Conservation (phyloP, 257 asterid genomes). For the Ocimum tenuiflorum region DNA sequence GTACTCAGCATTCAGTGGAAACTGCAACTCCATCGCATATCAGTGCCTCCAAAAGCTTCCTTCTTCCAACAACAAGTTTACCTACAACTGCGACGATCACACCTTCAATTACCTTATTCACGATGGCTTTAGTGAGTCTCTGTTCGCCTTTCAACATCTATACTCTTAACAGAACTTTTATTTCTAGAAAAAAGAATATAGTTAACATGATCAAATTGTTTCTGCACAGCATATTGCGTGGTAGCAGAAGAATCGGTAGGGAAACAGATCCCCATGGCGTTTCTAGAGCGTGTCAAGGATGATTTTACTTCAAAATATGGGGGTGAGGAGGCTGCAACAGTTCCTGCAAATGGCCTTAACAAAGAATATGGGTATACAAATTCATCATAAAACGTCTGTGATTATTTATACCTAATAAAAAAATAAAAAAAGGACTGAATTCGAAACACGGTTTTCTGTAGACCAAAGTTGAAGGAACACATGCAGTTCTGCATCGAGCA, state of each 20-base stretch:
- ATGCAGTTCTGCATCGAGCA: constrained; percentile 26
- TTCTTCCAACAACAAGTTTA: constrained; percentile 20
- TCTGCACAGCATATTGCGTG: constrained; percentile 24
- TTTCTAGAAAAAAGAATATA: no score
- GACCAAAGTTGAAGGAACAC: constrained; percentile 26
- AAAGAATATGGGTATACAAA: constrained; percentile 27
- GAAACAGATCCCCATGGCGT: constrained; percentile 25
- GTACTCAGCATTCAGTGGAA: constrained; percentile 17
- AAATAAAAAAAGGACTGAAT: not conserved
- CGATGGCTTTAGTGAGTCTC: no score
- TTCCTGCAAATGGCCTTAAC: constrained; percentile 17
- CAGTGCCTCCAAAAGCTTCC: constrained; percentile 33
- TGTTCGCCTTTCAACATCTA: no score
- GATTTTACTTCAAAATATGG: constrained; percentile 22
- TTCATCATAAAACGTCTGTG: not conserved
- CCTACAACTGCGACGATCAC: no score
- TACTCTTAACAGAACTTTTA: no score
- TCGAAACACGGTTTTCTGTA: not conserved
- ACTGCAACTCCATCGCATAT: constrained; percentile 22
- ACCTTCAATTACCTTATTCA: no score
- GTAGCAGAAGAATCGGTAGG: constrained; percentile 31
- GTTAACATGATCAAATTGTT: no score
- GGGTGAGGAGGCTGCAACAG: constrained; percentile 22
- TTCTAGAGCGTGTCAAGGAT: constrained; percentile 28
- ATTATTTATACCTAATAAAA: no score